Evolutionary conservation across 1,284 basidiomycete genomes (phyloP).

Genomic region (Marasmius tenuissimus): DNA sequence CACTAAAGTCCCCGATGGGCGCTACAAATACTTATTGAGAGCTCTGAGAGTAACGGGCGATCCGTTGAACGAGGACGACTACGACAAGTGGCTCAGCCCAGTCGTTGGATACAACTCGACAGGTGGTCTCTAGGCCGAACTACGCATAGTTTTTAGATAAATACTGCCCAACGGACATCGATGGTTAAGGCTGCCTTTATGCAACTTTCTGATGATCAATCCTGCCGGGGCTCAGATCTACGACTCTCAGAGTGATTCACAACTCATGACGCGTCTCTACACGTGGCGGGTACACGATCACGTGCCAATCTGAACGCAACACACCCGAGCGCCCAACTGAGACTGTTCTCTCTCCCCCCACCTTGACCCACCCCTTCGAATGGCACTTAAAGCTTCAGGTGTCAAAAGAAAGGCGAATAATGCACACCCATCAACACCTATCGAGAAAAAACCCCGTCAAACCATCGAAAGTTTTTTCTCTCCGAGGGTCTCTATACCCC

Average conservation of each 20-base stretch:
- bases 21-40: conserved; percentile 59
- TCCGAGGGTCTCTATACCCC: too few relatives aligned
- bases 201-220: too few relatives aligned
- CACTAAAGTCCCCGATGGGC: conserved; percentile 57
- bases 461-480: too few relatives aligned
- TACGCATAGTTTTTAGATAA: neutral
- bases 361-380: neutral
- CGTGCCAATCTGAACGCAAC: too few relatives aligned
- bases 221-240: too few relatives aligned
- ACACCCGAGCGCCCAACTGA: too few relatives aligned
- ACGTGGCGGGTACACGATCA: too few relatives aligned
- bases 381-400: neutral
- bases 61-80: conserved; percentile 50
- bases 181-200: neutral
- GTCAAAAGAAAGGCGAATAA: conserved; percentile 6
- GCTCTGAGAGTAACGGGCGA: conserved; percentile 61
- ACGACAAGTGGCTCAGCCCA: conserved; percentile 55
- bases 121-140: neutral
- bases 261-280: too few relatives aligned
- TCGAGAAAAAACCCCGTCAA: too few relatives aligned
- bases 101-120: conserved; percentile 28
- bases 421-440: too few relatives aligned
- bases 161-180: neutral
- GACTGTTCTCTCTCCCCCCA: neutral
- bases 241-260: too few relatives aligned